These are phyloP conservation scores for Anisodus acutangulus DNA, from an alignment of 257 asterid genomes.

Conservation along the genomic window DNA sequence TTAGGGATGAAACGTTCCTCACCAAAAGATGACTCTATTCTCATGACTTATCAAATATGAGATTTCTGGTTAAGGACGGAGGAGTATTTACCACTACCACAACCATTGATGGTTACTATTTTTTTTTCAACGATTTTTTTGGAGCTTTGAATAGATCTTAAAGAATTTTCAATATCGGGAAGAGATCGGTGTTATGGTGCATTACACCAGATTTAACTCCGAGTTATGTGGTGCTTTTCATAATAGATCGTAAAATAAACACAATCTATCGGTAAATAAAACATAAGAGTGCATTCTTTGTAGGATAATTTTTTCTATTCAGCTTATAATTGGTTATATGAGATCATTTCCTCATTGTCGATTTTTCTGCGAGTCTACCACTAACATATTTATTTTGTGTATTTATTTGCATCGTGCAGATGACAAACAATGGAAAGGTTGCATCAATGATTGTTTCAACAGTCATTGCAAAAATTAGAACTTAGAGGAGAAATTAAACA, in stretches of 20 bases:
- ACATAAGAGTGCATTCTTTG: too few relatives aligned
- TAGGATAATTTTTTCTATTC: background rate
- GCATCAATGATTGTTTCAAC: background rate
- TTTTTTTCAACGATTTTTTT: too few relatives aligned
- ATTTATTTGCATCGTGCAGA: background rate
- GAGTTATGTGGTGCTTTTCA: too few relatives aligned
- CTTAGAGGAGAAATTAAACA: background rate
- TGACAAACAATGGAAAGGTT: background rate
- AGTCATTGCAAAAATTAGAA: background rate
- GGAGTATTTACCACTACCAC: background rate
- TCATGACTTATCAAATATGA: background rate
- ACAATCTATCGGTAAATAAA: too few relatives aligned
- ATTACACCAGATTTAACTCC: too few relatives aligned
- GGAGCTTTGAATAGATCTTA: too few relatives aligned
- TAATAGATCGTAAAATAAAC: too few relatives aligned
- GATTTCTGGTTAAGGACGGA: background rate
- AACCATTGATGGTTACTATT: too few relatives aligned
- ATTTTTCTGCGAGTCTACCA: background rate
- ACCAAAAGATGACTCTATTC: background rate
- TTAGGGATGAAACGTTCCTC: background rate
- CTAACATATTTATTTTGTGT: background rate
- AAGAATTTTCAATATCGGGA: too few relatives aligned
- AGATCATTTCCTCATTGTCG: background rate
- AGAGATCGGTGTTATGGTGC: too few relatives aligned
- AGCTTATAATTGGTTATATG: background rate